A percentile compares a stretch with the other conserved stretches of the same genome.
Evolutionary conservation across 2,329 filamentous ascomycete genomes (phyloP).

Genomic region (Didymella lethalis): DNA sequence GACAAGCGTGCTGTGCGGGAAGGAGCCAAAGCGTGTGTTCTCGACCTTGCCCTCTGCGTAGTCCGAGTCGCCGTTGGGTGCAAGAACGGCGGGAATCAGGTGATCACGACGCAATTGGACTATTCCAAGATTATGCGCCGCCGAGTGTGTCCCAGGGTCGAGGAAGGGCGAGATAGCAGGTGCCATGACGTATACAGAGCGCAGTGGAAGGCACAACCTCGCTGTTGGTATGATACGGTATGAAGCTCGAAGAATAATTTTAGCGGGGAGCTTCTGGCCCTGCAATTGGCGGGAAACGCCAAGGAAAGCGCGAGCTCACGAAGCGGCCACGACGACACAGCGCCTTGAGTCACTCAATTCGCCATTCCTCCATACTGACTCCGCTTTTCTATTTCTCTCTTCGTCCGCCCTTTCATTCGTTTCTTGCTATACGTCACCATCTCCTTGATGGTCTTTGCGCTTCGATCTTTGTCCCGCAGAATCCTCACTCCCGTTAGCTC

Average conservation of each 20-base stretch:
- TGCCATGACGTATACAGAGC: slow-evolving; percentile 29
- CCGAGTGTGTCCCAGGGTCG: slow-evolving; percentile 69
- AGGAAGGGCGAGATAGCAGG: slow-evolving; percentile 75
- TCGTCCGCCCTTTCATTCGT: slow-evolving; percentile 28
- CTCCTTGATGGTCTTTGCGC: slow-evolving; percentile 46
- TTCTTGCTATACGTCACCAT: slow-evolving; percentile 18
- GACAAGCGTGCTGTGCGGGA: slow-evolving; percentile 63
- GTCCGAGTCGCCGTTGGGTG: slow-evolving; percentile 49
- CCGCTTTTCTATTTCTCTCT: slow-evolving; percentile 26
- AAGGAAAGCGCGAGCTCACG: slow-evolving; percentile 32
- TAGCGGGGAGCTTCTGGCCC: slow-evolving; percentile 36
- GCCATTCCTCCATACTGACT: slow-evolving; percentile 11
- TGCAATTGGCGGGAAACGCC: slow-evolving; percentile 35
- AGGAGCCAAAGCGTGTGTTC: slow-evolving; percentile 92
- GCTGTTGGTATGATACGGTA: slow-evolving; percentile 1
- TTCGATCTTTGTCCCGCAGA: slow-evolving; percentile 37
- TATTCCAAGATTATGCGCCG: slow-evolving; percentile 75
- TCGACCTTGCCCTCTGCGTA: slow-evolving; percentile 62
- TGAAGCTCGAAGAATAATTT: slow-evolving; percentile 25
- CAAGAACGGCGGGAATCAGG: slow-evolving; percentile 74
- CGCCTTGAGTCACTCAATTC: slow-evolving; percentile 23
- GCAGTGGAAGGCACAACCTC: neutral
- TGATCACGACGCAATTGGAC: slow-evolving; percentile 89
- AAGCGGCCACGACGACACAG: slow-evolving; percentile 36
- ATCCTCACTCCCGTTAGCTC: slow-evolving; percentile 32